Conservation (phyloP, 2,329 filamentous ascomycete genomes). For the Neofusicoccum umdonicola region DNA sequence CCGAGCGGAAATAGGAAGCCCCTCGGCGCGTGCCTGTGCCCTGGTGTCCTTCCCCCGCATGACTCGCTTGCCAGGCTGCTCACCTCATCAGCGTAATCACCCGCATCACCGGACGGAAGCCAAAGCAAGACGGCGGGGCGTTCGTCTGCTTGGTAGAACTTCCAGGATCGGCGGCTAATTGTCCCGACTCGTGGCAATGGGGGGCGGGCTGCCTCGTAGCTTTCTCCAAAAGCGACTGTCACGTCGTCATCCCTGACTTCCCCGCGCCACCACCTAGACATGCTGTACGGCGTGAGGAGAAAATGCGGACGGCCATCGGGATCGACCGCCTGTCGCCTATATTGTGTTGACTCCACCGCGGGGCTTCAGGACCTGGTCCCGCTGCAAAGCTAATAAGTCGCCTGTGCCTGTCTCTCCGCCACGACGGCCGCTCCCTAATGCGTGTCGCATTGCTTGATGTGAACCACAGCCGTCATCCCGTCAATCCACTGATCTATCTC, state of each 20-base stretch:
- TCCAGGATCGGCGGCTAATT: not conserved
- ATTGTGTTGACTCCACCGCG: conserved; percentile 12
- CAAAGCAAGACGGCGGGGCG: not conserved
- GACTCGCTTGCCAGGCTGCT: not conserved
- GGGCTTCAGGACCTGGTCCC: not conserved
- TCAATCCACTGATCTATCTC: not conserved
- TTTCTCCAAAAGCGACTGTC: not conserved
- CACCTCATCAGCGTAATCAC: too few species aligned
- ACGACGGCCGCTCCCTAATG: not conserved
- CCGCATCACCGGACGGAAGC: not conserved
- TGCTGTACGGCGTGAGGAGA: conserved; percentile 1
- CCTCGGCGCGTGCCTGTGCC: not conserved
- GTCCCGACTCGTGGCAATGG: not conserved
- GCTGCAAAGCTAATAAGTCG: not conserved
- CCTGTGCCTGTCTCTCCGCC: not conserved
- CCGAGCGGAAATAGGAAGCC: not conserved
- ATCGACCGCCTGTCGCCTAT: conserved; percentile 12
- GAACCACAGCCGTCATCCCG: not conserved
- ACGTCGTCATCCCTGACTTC: conserved; percentile 14
- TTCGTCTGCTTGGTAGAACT: not conserved
- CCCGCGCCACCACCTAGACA: conserved; percentile 11
- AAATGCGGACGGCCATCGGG: not conserved
- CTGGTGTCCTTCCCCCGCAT: conserved; percentile 2
- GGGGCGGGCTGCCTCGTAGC: not conserved
- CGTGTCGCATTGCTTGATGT: not conserved